These are phyloP conservation scores for Sophora flavescens DNA, from an alignment of 306 rosid species.

Conservation along the genomic window DNA sequence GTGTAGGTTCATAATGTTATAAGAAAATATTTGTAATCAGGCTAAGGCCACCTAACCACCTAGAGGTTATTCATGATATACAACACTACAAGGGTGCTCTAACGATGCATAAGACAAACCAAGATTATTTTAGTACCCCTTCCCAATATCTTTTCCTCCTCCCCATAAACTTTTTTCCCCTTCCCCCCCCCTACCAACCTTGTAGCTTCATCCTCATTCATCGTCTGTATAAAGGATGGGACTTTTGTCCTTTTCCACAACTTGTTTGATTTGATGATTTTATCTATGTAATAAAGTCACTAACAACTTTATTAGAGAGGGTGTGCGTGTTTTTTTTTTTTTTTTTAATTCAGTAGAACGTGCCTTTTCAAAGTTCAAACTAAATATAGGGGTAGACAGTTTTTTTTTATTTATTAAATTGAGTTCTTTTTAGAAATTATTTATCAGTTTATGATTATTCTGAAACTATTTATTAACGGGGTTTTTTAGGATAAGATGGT, in stretches of 20 bases:
- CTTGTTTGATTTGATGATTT: not conserved
- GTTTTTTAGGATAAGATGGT: no score
- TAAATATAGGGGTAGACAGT: no score
- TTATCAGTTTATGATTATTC: no score
- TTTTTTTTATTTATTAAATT: no score
- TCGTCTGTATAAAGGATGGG: not conserved
- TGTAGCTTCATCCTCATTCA: not conserved
- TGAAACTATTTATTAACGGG: no score
- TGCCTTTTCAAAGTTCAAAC: not conserved
- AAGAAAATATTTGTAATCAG: not conserved
- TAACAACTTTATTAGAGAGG: not conserved
- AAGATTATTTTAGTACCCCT: no score
- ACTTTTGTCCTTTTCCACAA: not conserved
- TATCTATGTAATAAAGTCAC: not conserved
- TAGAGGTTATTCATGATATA: not conserved
- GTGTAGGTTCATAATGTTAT: not conserved
- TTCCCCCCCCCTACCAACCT: no score
- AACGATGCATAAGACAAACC: conserved; percentile 5
- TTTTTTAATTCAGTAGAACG: no score
- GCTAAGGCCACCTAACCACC: not conserved
- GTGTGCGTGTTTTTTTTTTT: no score
- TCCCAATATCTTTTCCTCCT: no score
- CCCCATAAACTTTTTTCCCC: no score
- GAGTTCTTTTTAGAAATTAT: no score
- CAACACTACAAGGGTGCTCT: not conserved